Evolutionary conservation across 305 asterid species (phyloP).

Genomic region (Solanum hybrid): DNA sequence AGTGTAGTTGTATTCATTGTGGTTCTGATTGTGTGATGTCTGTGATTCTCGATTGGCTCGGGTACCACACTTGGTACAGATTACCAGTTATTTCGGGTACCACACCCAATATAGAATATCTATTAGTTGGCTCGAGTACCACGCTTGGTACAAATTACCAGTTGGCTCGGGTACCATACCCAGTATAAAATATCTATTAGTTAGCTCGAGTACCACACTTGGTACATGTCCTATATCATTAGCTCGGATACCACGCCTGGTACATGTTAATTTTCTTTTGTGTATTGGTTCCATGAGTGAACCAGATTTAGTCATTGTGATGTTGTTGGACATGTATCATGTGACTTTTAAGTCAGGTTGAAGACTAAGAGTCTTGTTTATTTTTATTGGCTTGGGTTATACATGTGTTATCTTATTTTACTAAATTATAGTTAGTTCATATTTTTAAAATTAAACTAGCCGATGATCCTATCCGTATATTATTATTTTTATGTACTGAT

Average conservation of each 20-base stretch:
- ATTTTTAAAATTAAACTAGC: background rate
- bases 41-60: background rate
- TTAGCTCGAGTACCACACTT: too few relatives aligned
- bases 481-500: too few relatives aligned
- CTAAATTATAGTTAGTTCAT: background rate
- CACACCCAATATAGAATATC: background rate
- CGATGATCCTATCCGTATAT: background rate
- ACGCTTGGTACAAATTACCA: too few relatives aligned
- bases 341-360: background rate
- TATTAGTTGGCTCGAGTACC: background rate
- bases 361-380: background rate
- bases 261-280: background rate
- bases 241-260: background rate
- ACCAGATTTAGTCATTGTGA: background rate
- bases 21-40: background rate
- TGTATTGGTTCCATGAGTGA: background rate
- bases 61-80: background rate
- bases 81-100: background rate
- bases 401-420: background rate
- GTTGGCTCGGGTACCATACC: too few relatives aligned
- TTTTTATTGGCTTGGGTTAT: background rate
- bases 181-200: too few relatives aligned
- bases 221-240: background rate
- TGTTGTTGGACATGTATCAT: background rate
- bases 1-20: background rate